Percentiles rank a stretch among this genome's conserved stretches.
phyloP scores from a whole-genome alignment of 441 rosid genomes.

The Pelargonium hybrid region DNA sequence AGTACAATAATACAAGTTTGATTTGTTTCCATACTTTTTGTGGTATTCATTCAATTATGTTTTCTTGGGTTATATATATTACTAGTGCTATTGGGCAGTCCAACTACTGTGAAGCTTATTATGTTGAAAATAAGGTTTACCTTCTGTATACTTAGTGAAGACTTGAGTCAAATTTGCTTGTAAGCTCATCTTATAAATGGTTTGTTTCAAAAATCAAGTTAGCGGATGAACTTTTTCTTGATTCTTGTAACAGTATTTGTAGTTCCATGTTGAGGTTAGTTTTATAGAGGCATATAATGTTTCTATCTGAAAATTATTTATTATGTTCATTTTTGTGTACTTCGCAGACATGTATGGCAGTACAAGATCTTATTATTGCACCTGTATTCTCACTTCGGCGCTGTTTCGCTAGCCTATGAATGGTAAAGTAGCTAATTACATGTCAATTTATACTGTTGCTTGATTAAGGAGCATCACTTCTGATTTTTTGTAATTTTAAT shows the following conservation, averaged over 20 bases:
- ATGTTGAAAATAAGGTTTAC: not conserved
- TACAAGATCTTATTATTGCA: slow-evolving; percentile 85
- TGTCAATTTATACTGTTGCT: slow-evolving; percentile 6
- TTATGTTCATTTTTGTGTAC: slow-evolving; percentile 13
- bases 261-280: not conserved
- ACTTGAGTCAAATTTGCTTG: not conserved
- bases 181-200: not conserved
- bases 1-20: not conserved
- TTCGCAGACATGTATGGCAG: slow-evolving; percentile 71
- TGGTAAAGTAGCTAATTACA: slow-evolving; percentile 36
- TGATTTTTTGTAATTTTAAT: not conserved
- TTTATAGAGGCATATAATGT: not conserved
- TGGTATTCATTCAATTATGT: not conserved
- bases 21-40: not conserved
- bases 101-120: not conserved
- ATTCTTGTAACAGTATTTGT: not conserved
- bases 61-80: not conserved
- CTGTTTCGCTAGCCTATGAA: slow-evolving; percentile 64
- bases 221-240: not conserved
- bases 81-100: not conserved
- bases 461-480: not conserved
- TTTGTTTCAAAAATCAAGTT: not conserved
- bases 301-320: not conserved
- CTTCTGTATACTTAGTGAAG: not conserved
- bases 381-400: slow-evolving; percentile 75